Evolutionary conservation across 768 basidiomycete species (phyloP).

Genomic region (Amanita phalloides): DNA sequence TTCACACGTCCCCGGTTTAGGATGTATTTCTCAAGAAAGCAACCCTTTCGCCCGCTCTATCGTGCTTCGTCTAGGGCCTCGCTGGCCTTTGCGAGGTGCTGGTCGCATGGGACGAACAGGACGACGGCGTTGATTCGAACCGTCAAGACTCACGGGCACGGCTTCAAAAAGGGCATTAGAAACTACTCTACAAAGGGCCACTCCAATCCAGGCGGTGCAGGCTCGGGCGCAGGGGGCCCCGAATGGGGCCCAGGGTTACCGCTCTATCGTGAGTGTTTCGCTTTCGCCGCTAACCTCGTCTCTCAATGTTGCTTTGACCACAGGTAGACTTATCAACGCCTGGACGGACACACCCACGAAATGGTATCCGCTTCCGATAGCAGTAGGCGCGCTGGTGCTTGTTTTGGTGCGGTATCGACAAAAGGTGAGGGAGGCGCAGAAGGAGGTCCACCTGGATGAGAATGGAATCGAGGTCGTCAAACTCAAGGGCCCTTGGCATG

Average conservation of each 20-base stretch:
- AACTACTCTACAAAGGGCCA: slow-evolving; percentile 1
- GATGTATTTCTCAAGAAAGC: slow-evolving; percentile 44
- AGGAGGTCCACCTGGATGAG: slow-evolving; percentile 70
- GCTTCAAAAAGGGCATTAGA: slow-evolving; percentile 22
- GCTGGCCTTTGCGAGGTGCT: slow-evolving; percentile 37
- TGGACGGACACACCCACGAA: slow-evolving; percentile 85
- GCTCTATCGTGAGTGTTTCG: slow-evolving; percentile 36
- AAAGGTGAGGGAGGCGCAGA: slow-evolving; percentile 33
- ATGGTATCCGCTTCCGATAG: slow-evolving; percentile 92
- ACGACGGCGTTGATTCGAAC: slow-evolving; percentile 37
- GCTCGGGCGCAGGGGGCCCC: slow-evolving; percentile 12
- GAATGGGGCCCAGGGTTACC: slow-evolving; percentile 24
- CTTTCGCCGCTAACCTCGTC: background rate
- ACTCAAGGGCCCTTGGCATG: slow-evolving; percentile 91
- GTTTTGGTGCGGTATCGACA: slow-evolving; percentile 69
- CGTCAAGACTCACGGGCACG: slow-evolving; percentile 23
- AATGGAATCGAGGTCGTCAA: slow-evolving; percentile 74
- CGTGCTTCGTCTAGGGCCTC: slow-evolving; percentile 29
- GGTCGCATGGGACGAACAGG: slow-evolving; percentile 43
- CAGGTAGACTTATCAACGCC: slow-evolving; percentile 60
- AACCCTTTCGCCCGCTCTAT: slow-evolving; percentile 33
- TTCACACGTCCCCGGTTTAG: slow-evolving; percentile 5
- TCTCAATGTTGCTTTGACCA: slow-evolving; percentile 3
- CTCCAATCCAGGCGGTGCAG: slow-evolving; percentile 7
- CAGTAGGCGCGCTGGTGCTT: slow-evolving; percentile 83